Percentiles rank a stretch among this genome's conserved stretches.
Conservation (phyloP, 1,284 basidiomycete species). For the Irpex sp. region DNA sequence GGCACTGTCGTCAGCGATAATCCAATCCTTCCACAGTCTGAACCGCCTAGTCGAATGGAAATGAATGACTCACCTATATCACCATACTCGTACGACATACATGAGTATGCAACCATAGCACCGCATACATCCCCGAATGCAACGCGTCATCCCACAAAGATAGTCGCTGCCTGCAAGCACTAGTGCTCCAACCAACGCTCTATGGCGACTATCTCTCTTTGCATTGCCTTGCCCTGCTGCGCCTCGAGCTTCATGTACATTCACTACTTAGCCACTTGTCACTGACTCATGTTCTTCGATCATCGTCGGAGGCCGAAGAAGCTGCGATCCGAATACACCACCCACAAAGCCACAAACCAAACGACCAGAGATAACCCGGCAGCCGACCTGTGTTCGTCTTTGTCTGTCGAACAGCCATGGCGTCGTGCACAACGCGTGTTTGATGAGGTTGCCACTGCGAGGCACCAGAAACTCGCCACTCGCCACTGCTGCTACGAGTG, state of each 20-base stretch:
- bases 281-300: neutral
- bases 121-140: neutral
- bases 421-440: constrained; percentile 8
- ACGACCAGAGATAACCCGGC: too few relatives aligned
- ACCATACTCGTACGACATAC: neutral
- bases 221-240: neutral
- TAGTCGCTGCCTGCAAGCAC: neutral
- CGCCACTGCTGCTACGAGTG: neutral
- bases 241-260: neutral
- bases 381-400: neutral
- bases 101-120: neutral
- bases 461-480: too few relatives aligned
- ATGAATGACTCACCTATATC: neutral
- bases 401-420: neutral
- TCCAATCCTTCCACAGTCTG: neutral
- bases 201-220: neutral
- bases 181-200: neutral
- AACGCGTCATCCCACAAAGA: neutral
- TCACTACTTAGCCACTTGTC: neutral
- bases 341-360: too few relatives aligned
- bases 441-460: neutral
- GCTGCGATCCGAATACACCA: neutral
- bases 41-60: neutral
- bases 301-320: neutral
- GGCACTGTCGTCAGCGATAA: neutral